phyloP scores from a whole-genome alignment of 139 green algal genomes.

The Ettlia oleoabundans region DNA sequence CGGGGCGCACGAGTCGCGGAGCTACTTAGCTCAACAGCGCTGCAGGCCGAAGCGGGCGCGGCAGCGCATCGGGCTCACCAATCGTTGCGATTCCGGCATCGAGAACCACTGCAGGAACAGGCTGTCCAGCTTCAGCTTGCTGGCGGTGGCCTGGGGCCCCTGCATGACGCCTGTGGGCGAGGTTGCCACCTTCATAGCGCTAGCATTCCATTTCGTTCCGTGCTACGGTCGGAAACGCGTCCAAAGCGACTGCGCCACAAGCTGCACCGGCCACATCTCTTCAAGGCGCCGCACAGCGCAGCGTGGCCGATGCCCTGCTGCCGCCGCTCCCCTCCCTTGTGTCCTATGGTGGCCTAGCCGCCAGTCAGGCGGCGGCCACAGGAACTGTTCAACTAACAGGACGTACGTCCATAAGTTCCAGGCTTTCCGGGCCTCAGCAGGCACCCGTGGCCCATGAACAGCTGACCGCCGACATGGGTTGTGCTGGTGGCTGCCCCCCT shows the following conservation, averaged over 20 bases:
- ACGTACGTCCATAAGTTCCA: too few species aligned
- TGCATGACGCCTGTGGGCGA: conserved; percentile 1
- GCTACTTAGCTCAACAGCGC: neutral
- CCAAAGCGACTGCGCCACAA: too few species aligned
- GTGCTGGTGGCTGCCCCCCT: too few species aligned
- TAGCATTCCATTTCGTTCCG: neutral
- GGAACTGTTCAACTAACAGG: too few species aligned
- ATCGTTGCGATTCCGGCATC: conserved; percentile 82
- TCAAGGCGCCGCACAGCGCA: neutral
- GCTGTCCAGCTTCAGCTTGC: conserved; percentile 95
- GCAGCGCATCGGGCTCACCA: conserved; percentile 64
- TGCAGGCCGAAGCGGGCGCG: neutral
- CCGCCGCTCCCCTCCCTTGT: too few species aligned
- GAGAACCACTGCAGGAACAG: conserved; percentile 98
- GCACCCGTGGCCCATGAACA: too few species aligned
- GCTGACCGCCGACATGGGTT: too few species aligned
- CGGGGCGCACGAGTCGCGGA: neutral
- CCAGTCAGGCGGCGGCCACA: too few species aligned
- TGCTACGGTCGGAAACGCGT: neutral
- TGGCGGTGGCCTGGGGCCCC: neutral
- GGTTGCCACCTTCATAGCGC: neutral
- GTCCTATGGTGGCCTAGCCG: too few species aligned
- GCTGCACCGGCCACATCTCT: neutral
- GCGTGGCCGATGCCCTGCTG: neutral
- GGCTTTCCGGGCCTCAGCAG: too few species aligned